A percentile compares a stretch with the other conserved stretches of the same genome.
These are phyloP conservation scores for Plasmodium fragile DNA, from an alignment of 169 alveolate species.

Conservation along the genomic window DNA sequence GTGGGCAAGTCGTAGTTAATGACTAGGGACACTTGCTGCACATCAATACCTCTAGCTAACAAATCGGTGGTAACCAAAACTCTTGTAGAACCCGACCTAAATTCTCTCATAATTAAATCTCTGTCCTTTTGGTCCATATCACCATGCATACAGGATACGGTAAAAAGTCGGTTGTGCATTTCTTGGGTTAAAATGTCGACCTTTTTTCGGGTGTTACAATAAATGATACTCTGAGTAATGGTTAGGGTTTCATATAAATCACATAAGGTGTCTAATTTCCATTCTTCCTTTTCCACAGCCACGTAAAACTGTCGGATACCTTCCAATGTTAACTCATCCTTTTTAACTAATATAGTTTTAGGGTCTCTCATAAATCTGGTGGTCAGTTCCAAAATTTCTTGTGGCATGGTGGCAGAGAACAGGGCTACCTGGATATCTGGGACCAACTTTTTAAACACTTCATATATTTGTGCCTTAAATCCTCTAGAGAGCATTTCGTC, in stretches of 20 bases:
- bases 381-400: slow-evolving; percentile 97
- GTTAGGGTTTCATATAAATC: slow-evolving; percentile 98
- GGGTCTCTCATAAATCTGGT: slow-evolving; percentile 99
- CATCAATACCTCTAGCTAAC: slow-evolving; percentile 99
- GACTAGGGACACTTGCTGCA: slow-evolving; percentile 98
- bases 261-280: slow-evolving; percentile 98
- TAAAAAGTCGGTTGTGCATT: slow-evolving; percentile 97
- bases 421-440: slow-evolving; percentile 96
- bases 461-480: slow-evolving; percentile 97
- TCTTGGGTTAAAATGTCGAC: slow-evolving; percentile 98
- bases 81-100: slow-evolving; percentile 96
- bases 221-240: slow-evolving; percentile 99
- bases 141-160: slow-evolving; percentile 97
- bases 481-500: slow-evolving; percentile 99
- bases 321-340: slow-evolving; percentile 98
- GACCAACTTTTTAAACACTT: slow-evolving; percentile 97
- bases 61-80: slow-evolving; percentile 98
- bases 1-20: slow-evolving; percentile 99
- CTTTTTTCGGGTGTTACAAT: slow-evolving; percentile 97
- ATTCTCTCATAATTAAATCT: slow-evolving; percentile 97
- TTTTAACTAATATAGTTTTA: slow-evolving; percentile 97
- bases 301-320: slow-evolving; percentile 98
- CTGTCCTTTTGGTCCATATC: slow-evolving; percentile 98
- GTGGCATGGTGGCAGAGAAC: slow-evolving; percentile 99
- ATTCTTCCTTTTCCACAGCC: slow-evolving; percentile 98